These are phyloP conservation scores for Thalassiosira profunda DNA, from an alignment of 108 stramenopile species.

Conservation along the genomic window DNA sequence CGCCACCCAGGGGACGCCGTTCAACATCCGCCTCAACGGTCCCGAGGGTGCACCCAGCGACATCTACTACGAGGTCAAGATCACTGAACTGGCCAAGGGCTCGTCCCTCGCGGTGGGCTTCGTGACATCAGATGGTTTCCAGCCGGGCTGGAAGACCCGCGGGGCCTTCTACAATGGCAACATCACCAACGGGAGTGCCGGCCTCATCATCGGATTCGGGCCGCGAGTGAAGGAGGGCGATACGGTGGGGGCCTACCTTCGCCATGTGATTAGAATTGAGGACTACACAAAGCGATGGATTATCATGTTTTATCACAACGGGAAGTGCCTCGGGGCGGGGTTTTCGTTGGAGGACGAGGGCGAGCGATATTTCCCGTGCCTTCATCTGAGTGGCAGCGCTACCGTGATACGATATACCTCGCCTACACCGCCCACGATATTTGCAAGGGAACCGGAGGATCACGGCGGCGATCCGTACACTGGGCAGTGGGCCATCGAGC, in stretches of 20 bases:
- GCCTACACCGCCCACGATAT: neutral
- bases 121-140: conserved; percentile 36
- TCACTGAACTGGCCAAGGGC: conserved; percentile 6
- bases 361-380: conserved; percentile 38
- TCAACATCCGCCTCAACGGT: conserved; percentile 25
- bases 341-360: conserved; percentile 29
- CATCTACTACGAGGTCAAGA: conserved; percentile 22
- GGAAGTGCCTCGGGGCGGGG: conserved; percentile 46
- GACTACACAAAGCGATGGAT: no score
- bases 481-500: conserved; percentile 27
- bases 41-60: neutral
- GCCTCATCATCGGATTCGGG: conserved; percentile 50
- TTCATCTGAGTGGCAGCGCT: conserved; percentile 42
- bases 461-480: conserved; percentile 10
- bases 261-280: neutral
- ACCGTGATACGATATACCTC: conserved; percentile 3
- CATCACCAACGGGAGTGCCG: conserved; percentile 60
- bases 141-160: conserved; percentile 53
- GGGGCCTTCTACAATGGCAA: conserved; percentile 77
- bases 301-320: conserved; percentile 58
- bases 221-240: conserved; percentile 35
- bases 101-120: conserved; percentile 46
- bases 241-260: conserved; percentile 28
- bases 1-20: conserved; percentile 26
- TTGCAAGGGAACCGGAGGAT: conserved; percentile 2